phyloP scores from a whole-genome alignment of 352 stramenopile genomes.

The Thalassiosira mediterranea region DNA sequence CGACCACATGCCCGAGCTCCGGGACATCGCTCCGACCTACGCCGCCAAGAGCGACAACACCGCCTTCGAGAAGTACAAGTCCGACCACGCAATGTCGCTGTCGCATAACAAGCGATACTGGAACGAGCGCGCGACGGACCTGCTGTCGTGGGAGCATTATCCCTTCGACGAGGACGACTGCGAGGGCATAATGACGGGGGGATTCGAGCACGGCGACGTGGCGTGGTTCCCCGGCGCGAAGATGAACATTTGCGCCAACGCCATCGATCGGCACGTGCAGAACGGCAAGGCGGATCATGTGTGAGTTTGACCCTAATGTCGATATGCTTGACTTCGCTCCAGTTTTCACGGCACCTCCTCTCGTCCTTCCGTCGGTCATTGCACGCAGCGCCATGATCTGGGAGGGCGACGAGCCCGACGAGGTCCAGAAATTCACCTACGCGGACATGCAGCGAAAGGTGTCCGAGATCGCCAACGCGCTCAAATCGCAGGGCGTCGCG shows the following conservation, averaged over 20 bases:
- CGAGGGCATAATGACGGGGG: slow-evolving; percentile 62
- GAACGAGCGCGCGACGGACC: slow-evolving; percentile 87
- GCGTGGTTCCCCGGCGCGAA: slow-evolving; percentile 94
- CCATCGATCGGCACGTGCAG: slow-evolving; percentile 90
- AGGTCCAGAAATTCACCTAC: slow-evolving; percentile 90
- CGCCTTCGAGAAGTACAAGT: slow-evolving; percentile 60
- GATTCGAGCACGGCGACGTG: slow-evolving; percentile 89
- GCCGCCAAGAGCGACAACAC: slow-evolving; percentile 32
- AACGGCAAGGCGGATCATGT: slow-evolving; percentile 81
- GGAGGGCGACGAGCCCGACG: slow-evolving; percentile 93
- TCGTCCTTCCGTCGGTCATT: too few species aligned
- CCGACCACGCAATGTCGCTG: slow-evolving; percentile 56
- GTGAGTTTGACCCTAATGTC: too few species aligned
- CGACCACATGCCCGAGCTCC: slow-evolving; percentile 48
- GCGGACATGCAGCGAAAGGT: slow-evolving; percentile 89
- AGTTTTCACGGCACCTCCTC: too few species aligned
- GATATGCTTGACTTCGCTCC: not conserved
- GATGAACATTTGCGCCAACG: slow-evolving; percentile 93
- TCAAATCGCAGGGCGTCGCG: slow-evolving; percentile 87
- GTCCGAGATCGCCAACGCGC: slow-evolving; percentile 93
- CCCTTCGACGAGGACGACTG: slow-evolving; percentile 30
- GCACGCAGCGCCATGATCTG: slow-evolving; percentile 96
- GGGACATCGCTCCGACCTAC: slow-evolving; percentile 37
- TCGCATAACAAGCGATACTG: slow-evolving; percentile 91
- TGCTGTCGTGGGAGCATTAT: slow-evolving; percentile 88